phyloP scores from a whole-genome alignment of 2,329 filamentous ascomycete genomes.

The Alternaria sp. region DNA sequence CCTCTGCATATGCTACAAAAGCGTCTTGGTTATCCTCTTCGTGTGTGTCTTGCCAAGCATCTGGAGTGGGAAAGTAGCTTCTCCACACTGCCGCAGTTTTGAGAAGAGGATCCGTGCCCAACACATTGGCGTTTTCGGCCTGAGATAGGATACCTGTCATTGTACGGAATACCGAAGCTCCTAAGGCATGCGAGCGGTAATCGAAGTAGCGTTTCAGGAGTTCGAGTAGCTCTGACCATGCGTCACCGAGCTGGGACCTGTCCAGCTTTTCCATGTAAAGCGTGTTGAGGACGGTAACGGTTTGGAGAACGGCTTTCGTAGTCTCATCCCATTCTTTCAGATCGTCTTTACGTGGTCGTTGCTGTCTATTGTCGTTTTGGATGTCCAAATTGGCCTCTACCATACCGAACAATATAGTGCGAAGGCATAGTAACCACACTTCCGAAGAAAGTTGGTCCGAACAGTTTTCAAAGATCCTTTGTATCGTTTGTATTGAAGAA shows the following conservation, averaged over 20 bases:
- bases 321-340: conserved; percentile 51
- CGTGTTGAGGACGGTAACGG: conserved; percentile 66
- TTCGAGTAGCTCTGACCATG: conserved; percentile 78
- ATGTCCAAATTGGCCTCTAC: conserved; percentile 66
- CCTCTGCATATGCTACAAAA: conserved; percentile 81
- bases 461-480: conserved; percentile 91
- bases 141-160: conserved; percentile 52
- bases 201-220: conserved; percentile 67
- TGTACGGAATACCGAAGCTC: conserved; percentile 53
- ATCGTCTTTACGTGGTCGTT: conserved; percentile 28
- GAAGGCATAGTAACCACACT: conserved; percentile 84
- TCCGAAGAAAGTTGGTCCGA: conserved; percentile 79
- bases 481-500: conserved; percentile 87
- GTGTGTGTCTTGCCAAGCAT: conserved; percentile 27
- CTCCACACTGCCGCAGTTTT: conserved; percentile 48
- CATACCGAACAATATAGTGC: conserved; percentile 81
- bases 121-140: conserved; percentile 24
- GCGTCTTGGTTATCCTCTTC: conserved; percentile 74
- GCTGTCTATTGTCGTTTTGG: conserved; percentile 30
- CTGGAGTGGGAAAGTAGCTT: conserved; percentile 41
- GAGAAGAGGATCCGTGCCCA: conserved; percentile 38
- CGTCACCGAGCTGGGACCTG: conserved; percentile 70
- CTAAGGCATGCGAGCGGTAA: conserved; percentile 52
- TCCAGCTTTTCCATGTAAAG: conserved; percentile 78
- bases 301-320: conserved; percentile 49